Percentiles rank a stretch among this genome's conserved stretches.
These are phyloP conservation scores for Garcia nutans DNA, from an alignment of 345 rosid genomes.

Conservation along the genomic window DNA sequence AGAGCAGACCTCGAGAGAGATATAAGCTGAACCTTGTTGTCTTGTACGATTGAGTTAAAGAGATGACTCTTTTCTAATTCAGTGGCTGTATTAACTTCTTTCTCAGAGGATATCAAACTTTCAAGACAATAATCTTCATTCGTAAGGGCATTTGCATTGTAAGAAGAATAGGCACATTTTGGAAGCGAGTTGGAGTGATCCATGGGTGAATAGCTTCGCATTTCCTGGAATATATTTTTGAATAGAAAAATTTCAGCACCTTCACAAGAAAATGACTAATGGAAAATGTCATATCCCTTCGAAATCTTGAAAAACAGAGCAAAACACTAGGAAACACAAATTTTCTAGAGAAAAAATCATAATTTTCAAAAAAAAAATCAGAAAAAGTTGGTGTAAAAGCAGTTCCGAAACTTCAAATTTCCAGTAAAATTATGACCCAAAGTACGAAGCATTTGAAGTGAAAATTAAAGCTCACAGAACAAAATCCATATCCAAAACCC, in stretches of 20 bases:
- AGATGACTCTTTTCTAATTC: slow-evolving; percentile 24
- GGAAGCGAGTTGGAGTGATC: slow-evolving; percentile 28
- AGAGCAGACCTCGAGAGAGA: slow-evolving; percentile 25
- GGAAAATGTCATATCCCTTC: not conserved
- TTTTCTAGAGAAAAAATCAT: slow-evolving; percentile 15
- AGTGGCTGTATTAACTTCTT: not conserved
- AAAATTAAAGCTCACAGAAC: not conserved
- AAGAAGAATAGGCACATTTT: slow-evolving; percentile 9
- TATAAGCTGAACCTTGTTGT: slow-evolving; percentile 44
- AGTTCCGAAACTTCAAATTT: not conserved
- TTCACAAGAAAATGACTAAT: not conserved
- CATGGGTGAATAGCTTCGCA: slow-evolving; percentile 17
- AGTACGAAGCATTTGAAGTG: not conserved
- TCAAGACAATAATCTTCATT: not conserved
- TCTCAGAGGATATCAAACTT: not conserved
- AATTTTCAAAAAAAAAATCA: not conserved
- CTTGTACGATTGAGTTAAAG: slow-evolving; percentile 39
- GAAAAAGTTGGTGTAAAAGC: slow-evolving; percentile 3
- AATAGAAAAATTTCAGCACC: not conserved
- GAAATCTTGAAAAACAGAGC: not conserved
- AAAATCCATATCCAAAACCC: slow-evolving; percentile 43
- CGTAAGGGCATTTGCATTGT: not conserved
- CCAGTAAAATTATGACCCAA: not conserved
- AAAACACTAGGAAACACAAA: not conserved
- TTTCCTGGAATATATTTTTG: slow-evolving; percentile 31